Conservation (phyloP, 2,329 filamentous ascomycete genomes). For the Fusarium sp. region DNA sequence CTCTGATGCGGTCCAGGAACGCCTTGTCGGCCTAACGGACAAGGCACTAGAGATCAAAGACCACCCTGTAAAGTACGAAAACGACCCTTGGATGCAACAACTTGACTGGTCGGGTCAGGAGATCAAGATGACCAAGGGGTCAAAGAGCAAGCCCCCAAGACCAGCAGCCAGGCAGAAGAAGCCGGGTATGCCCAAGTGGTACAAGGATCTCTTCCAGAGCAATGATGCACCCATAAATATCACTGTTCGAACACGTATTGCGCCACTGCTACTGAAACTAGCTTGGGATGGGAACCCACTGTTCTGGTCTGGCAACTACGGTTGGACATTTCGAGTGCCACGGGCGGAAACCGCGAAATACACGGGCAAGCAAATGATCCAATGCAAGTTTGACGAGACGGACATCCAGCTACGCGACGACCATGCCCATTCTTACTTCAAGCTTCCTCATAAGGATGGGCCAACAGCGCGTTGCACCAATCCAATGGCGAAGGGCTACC, state of each 20-base stretch:
- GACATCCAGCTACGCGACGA: conserved; percentile 77
- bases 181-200: conserved; percentile 96
- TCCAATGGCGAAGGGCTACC: conserved; percentile 91
- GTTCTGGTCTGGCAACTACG: conserved; percentile 92
- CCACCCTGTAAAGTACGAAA: conserved; percentile 76
- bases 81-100: conserved; percentile 92
- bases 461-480: conserved; percentile 86
- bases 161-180: conserved; percentile 89
- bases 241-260: conserved; percentile 88
- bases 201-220: conserved; percentile 87
- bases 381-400: conserved; percentile 85
- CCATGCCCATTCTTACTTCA: conserved; percentile 80
- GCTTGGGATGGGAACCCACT: conserved; percentile 92
- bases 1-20: conserved; percentile 82
- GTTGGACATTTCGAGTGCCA: conserved; percentile 91
- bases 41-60: conserved; percentile 83
- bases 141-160: conserved; percentile 83
- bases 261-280: conserved; percentile 85
- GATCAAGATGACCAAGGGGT: conserved; percentile 90
- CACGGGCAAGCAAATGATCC: conserved; percentile 77
- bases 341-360: conserved; percentile 74
- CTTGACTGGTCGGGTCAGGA: conserved; percentile 97
- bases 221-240: conserved; percentile 79
- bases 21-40: conserved; percentile 80
- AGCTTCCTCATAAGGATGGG: conserved; percentile 96